Conservation (phyloP, 2,329 filamentous ascomycete genomes). For the Hortaea sp. region DNA sequence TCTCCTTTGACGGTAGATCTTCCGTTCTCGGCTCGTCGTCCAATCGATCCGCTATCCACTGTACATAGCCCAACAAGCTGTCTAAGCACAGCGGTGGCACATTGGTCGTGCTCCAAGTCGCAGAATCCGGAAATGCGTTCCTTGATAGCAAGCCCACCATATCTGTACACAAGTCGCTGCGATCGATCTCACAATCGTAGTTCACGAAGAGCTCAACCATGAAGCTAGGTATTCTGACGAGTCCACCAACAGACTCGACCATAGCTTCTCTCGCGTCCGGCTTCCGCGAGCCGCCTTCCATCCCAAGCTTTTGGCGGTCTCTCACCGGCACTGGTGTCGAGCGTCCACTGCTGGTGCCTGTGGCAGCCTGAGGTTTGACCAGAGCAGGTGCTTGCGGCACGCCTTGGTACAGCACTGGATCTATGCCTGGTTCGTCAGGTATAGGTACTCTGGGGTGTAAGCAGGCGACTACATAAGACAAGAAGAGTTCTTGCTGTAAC, state of each 20-base stretch:
- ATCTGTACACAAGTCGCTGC: conserved; percentile 87
- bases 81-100: conserved; percentile 92
- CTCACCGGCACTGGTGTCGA: conserved; percentile 85
- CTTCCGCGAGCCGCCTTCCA: conserved; percentile 84
- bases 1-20: conserved; percentile 55
- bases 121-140: conserved; percentile 92
- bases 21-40: conserved; percentile 57
- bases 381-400: conserved; percentile 86
- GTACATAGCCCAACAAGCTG: conserved; percentile 79
- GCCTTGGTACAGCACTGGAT: conserved; percentile 82
- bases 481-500: conserved; percentile 88
- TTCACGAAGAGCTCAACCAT: conserved; percentile 95
- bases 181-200: conserved; percentile 91
- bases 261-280: conserved; percentile 95
- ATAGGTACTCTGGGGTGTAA: conserved; percentile 92
- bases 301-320: conserved; percentile 80
- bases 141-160: conserved; percentile 85
- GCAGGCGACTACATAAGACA: conserved; percentile 89
- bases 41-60: conserved; percentile 80
- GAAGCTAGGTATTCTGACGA: conserved; percentile 87
- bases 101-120: conserved; percentile 97
- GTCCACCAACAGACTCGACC: conserved; percentile 89
- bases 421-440: conserved; percentile 78
- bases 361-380: conserved; percentile 57
- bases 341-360: conserved; percentile 65